Evolutionary conservation across 2,329 filamentous ascomycete species (phyloP).

Genomic region (Aureobasidium sp.): DNA sequence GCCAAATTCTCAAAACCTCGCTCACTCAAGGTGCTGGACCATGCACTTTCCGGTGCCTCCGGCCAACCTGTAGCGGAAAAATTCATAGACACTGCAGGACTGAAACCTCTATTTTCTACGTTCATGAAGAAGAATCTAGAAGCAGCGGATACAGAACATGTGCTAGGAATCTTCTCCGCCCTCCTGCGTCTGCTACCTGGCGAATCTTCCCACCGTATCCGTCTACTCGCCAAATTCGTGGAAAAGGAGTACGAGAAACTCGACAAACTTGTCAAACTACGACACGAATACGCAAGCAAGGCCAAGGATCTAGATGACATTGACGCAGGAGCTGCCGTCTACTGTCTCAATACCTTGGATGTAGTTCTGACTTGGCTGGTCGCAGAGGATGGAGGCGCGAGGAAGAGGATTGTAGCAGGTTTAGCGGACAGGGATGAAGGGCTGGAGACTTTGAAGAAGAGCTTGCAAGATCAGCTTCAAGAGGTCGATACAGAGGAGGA

Average conservation of each 20-base stretch:
- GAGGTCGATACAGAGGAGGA: conserved; percentile 47
- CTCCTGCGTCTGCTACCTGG: conserved; percentile 73
- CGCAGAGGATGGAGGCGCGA: conserved; percentile 76
- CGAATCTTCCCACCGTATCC: conserved; percentile 68
- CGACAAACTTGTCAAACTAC: conserved; percentile 59
- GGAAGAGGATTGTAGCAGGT: conserved; percentile 52
- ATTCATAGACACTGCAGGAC: conserved; percentile 72
- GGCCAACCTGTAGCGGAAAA: conserved; percentile 59
- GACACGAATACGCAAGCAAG: conserved; percentile 59
- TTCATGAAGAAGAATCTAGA: conserved; percentile 83
- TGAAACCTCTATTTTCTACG: conserved; percentile 76
- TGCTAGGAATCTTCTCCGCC: conserved; percentile 76
- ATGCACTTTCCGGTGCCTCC: conserved; percentile 56
- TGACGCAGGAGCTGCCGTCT: conserved; percentile 73
- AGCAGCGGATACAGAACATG: conserved; percentile 60
- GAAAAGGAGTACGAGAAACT: conserved; percentile 92
- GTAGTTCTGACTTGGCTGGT: conserved; percentile 81
- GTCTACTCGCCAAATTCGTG: conserved; percentile 85
- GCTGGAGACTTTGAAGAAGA: conserved; percentile 54
- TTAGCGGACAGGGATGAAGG: conserved; percentile 62
- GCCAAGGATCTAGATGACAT: conserved; percentile 55
- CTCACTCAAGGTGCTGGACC: conserved; percentile 74
- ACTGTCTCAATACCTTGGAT: conserved; percentile 74
- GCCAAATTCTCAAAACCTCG: conserved; percentile 76
- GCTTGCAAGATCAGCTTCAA: conserved; percentile 61